Conservation (phyloP, 257 asterid species). For the Echites panduratus region DNA sequence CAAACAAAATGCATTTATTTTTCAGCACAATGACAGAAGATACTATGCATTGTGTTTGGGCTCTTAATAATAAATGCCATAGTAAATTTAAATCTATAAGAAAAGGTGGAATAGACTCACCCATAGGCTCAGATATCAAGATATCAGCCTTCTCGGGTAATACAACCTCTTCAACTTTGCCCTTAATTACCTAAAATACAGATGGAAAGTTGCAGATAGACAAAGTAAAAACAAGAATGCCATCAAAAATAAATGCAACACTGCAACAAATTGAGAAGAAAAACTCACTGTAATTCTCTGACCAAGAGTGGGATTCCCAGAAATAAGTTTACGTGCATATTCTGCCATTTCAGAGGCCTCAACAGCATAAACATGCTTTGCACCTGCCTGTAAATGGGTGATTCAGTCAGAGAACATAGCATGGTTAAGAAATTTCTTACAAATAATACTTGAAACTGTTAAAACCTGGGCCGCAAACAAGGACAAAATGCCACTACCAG, state of each 20-base stretch:
- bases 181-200: slow-evolving; percentile 69
- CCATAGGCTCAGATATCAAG: slow-evolving; percentile 98
- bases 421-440: not conserved
- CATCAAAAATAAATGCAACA: slow-evolving; percentile 4
- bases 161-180: slow-evolving; percentile 94
- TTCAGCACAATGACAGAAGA: not conserved
- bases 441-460: not conserved
- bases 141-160: slow-evolving; percentile 95
- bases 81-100: not conserved
- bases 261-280: slow-evolving; percentile 13
- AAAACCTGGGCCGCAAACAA: slow-evolving; percentile 98
- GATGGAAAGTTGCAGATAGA: slow-evolving; percentile 14
- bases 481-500: slow-evolving; percentile 99
- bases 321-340: slow-evolving; percentile 79
- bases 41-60: not conserved
- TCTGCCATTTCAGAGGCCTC: slow-evolving; percentile 99
- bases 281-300: slow-evolving; percentile 74
- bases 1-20: not conserved
- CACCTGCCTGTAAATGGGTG: slow-evolving; percentile 67
- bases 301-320: slow-evolving; percentile 75
- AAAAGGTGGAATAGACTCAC: slow-evolving; percentile 34
- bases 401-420: not conserved
- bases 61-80: not conserved
- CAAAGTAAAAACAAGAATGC: slow-evolving; percentile 7
- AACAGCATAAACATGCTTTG: slow-evolving; percentile 96